A percentile compares a stretch with the other conserved stretches of the same genome.
These are phyloP conservation scores for Dictyophora rubrovolvata DNA, from an alignment of 768 basidiomycete species.

Conservation along the genomic window DNA sequence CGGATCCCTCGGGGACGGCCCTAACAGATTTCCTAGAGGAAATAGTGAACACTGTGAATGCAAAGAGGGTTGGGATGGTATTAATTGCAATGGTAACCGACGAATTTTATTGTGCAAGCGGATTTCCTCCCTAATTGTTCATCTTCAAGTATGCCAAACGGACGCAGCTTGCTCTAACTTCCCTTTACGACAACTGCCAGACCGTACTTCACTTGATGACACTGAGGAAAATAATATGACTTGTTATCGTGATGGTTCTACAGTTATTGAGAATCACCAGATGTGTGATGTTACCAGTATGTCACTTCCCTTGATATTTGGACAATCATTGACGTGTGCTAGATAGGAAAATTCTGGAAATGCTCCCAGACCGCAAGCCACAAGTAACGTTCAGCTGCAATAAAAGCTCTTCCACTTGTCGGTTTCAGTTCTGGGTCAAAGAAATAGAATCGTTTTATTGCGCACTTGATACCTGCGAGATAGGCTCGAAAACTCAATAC, in stretches of 20 bases:
- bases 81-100: constrained; percentile 89
- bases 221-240: constrained; percentile 63
- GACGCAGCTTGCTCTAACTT: constrained; percentile 75
- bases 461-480: constrained; percentile 61
- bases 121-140: neutral
- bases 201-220: constrained; percentile 22
- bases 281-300: constrained; percentile 97
- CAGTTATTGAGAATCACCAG: constrained; percentile 92
- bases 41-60: constrained; percentile 74
- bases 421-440: constrained; percentile 98
- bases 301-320: constrained; percentile 21
- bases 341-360: constrained; percentile 94
- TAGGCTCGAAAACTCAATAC: constrained; percentile 36
- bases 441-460: constrained; percentile 95
- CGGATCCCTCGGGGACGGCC: constrained; percentile 87
- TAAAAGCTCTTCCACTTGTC: constrained; percentile 49
- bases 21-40: constrained; percentile 70
- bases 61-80: constrained; percentile 89
- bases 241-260: constrained; percentile 88
- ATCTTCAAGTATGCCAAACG: constrained; percentile 65
- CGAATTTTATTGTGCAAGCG: neutral
- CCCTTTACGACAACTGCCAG: constrained; percentile 43
- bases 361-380: constrained; percentile 82
- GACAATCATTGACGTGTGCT: neutral
- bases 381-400: constrained; percentile 97